Evolutionary conservation across 2,329 filamentous ascomycete species (phyloP).

Genomic region (Paecilomyces sp.): DNA sequence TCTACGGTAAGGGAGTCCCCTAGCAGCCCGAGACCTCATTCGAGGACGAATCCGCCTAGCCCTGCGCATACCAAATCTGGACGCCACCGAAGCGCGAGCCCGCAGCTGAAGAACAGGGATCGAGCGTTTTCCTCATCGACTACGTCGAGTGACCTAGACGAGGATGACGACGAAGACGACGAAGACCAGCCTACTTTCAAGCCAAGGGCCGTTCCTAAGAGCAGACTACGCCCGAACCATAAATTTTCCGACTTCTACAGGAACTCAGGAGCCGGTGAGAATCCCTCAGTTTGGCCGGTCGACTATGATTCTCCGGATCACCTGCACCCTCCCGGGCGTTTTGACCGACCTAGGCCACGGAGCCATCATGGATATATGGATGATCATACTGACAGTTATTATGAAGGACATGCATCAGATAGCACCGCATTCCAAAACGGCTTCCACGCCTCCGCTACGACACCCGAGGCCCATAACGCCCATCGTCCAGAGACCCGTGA

Average conservation of each 20-base stretch:
- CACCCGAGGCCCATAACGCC: slow-evolving; percentile 1
- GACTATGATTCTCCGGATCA: slow-evolving; percentile 4
- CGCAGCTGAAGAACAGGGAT: slow-evolving; percentile 28
- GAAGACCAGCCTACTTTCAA: slow-evolving; percentile 19
- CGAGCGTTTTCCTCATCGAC: slow-evolving; percentile 26
- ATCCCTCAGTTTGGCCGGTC: slow-evolving; percentile 10
- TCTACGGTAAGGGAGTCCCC: slow-evolving; percentile 47
- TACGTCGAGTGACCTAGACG: slow-evolving; percentile 33
- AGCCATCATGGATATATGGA: slow-evolving; percentile 12
- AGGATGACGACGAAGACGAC: slow-evolving; percentile 27
- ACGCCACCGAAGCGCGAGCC: slow-evolving; percentile 39
- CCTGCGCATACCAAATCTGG: slow-evolving; percentile 20
- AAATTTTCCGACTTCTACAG: slow-evolving; percentile 20
- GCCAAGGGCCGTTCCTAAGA: slow-evolving; percentile 36
- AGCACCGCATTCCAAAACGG: slow-evolving; percentile 1
- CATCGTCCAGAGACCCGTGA: background rate
- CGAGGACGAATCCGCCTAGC: slow-evolving; percentile 30
- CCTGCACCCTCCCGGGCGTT: slow-evolving; percentile 7
- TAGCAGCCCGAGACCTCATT: slow-evolving; percentile 22
- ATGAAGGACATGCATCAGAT: slow-evolving; percentile 25
- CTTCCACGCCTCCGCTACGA: background rate
- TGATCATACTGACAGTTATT: slow-evolving; percentile 17
- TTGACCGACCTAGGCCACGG: slow-evolving; percentile 10
- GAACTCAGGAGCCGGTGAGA: slow-evolving; percentile 25
- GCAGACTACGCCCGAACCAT: slow-evolving; percentile 24